phyloP scores from a whole-genome alignment of 2,329 filamentous ascomycete species.

The Nigrospora sphaerica region DNA sequence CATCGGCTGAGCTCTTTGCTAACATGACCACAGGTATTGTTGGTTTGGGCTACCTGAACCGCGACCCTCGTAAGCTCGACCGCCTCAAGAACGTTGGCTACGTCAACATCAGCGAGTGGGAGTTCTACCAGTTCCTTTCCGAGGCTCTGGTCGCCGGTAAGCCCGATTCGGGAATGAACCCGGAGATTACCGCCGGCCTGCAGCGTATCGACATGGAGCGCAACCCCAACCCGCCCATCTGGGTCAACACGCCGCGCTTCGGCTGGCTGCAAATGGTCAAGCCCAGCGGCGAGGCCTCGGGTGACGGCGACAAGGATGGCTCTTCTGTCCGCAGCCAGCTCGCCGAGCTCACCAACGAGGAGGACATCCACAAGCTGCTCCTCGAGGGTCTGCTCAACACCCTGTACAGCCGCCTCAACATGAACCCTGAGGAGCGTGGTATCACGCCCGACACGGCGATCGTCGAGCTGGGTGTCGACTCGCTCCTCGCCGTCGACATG shows the following conservation, averaged over 20 bases:
- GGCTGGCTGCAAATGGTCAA: constrained; percentile 2
- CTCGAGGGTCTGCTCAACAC: constrained; percentile 6
- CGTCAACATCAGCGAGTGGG: constrained; percentile 8
- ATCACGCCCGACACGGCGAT: constrained; percentile 5
- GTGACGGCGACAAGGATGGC: background rate
- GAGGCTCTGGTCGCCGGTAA: constrained; percentile 10
- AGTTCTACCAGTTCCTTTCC: constrained; percentile 10
- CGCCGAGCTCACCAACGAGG: constrained; percentile 1
- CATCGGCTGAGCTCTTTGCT: constrained; percentile 8
- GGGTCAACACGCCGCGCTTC: constrained; percentile 4
- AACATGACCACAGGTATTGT: constrained; percentile 7
- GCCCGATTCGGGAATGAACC: background rate
- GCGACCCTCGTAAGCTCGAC: constrained; percentile 10
- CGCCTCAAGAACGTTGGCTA: constrained; percentile 8
- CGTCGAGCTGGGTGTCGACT: constrained; percentile 20
- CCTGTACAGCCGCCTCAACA: constrained; percentile 3
- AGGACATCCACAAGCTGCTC: constrained; percentile 6
- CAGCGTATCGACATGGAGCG: constrained; percentile 2
- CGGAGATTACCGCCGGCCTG: constrained; percentile 7
- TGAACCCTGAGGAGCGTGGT: constrained; percentile 4
- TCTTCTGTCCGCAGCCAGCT: background rate
- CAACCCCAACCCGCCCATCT: constrained; percentile 2
- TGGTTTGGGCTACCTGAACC: constrained; percentile 17
- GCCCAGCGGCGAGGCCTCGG: background rate
- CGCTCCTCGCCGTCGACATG: constrained; percentile 26